Base-by-base conservation (phyloP, 352 stramenopile genomes). In the Thalassiosira livingstoniorum region DNA sequence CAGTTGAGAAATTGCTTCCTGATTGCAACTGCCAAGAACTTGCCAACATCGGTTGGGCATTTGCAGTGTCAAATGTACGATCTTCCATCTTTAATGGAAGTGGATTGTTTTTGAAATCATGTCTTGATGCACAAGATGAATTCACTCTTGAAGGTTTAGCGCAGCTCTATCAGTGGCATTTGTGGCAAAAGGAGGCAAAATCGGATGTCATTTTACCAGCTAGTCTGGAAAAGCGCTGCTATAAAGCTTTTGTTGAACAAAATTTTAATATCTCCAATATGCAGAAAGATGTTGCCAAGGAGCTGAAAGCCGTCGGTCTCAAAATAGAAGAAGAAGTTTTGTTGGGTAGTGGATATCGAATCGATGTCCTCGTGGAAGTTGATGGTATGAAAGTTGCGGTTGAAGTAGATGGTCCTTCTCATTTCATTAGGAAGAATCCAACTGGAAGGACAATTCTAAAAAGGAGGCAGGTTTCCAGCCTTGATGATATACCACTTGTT, bases 91-190 rank as follows among this genome's bases (percentile, higher is more conserved):
- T 71, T 29, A 75, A 75, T 43, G n/a, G n/a, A n/a, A 55, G 54
- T 55, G n/a, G 64, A 34, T 4, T 54, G 3, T 63, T 78, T 39
- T n/a, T 34, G 25, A 25, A 45, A 21, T 7, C 13, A n/a, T 2
- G 31, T 35, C 34, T 71, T 10, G 23, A 69, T 0, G 57, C 25
- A 27, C 2, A 54, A 43, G 1, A 62, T 37, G 43, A 70, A 2
- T 71, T 78, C 21, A 71, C 43, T 21, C 0, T 10, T 18, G n/a
- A 47, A 15, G 57, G 13, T 18, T 47, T 31, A 21, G 4, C 13
- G 4, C 62, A 71, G 18, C 47, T 83, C 23, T 54, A 80, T 66
- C 78, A 85, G 31, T 80, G 68, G 78, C 45, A 85, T 34, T 65
- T 85, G 51, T 85, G 78, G 78, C 68, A 71, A 47, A 34, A 39